Evolutionary conservation across 176 grass and related monocot species (phyloP).

Genomic region (Rhipidocladum racemiflorum): DNA sequence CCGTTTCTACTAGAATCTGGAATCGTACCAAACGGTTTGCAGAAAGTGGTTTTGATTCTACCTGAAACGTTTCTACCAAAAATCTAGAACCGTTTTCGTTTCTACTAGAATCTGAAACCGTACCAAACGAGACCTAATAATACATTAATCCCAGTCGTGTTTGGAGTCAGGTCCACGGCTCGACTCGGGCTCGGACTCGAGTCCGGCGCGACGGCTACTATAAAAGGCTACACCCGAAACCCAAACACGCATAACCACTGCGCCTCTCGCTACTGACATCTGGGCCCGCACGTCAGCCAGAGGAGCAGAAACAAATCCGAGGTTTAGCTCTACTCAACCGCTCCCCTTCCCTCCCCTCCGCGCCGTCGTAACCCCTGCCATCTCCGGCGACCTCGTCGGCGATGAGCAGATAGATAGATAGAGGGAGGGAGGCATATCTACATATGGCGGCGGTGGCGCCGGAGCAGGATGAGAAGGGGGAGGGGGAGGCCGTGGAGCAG

Average conservation of each 20-base stretch:
- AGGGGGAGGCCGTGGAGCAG: neutral
- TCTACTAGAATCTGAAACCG: too few species aligned
- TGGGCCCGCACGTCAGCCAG: neutral
- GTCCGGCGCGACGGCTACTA: neutral
- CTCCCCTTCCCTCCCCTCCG: neutral
- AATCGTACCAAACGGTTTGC: too few species aligned
- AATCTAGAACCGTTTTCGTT: too few species aligned
- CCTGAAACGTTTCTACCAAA: too few species aligned
- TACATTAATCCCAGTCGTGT: neutral
- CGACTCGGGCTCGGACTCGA: too few species aligned
- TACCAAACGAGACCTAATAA: too few species aligned
- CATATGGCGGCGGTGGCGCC: constrained; percentile 3
- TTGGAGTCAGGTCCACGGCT: neutral
- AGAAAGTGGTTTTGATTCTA: too few species aligned
- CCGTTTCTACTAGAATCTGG: too few species aligned
- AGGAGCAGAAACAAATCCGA: neutral
- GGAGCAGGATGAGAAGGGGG: neutral
- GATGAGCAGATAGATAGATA: neutral
- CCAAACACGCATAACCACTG: too few species aligned
- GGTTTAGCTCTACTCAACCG: neutral
- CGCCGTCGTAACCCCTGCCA: neutral
- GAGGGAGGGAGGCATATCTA: neutral
- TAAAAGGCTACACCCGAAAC: neutral
- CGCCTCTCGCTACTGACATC: neutral
- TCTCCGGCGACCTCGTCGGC: neutral